A percentile compares a stretch with the other conserved stretches of the same genome.
These are phyloP conservation scores for Lipomyces orientalis DNA, from an alignment of 805 yeast species.

Conservation along the genomic window DNA sequence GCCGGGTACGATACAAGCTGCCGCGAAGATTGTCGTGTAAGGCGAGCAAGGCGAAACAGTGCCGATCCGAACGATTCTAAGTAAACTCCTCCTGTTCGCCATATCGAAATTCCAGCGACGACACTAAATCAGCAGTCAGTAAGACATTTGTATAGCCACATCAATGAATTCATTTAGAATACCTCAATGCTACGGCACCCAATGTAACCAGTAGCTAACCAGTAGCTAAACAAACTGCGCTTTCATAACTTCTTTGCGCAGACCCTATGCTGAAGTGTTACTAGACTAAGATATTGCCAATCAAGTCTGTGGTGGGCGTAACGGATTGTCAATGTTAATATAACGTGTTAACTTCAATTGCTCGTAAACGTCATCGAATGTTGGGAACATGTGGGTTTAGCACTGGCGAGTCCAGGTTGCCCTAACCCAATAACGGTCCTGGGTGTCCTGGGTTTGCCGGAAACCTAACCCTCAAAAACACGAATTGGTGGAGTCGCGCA, in stretches of 20 bases:
- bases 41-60: neutral
- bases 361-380: neutral
- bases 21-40: neutral
- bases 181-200: neutral
- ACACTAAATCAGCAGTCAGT: neutral
- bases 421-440: too few species aligned
- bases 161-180: neutral
- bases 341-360: neutral
- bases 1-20: neutral
- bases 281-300: neutral
- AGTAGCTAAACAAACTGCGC: neutral
- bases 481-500: too few species aligned
- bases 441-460: too few species aligned
- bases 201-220: neutral
- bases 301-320: neutral
- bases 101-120: neutral
- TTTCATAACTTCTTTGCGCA: too few species aligned
- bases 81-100: neutral
- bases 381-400: too few species aligned
- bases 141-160: neutral
- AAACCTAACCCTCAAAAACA: too few species aligned
- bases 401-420: too few species aligned
- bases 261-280: neutral
- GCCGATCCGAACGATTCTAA: neutral
- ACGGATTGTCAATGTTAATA: neutral